A percentile compares a stretch with the other conserved stretches of the same genome.
These are phyloP conservation scores for Eucalyptus fibrosa DNA, from an alignment of 345 rosid genomes.

Conservation along the genomic window DNA sequence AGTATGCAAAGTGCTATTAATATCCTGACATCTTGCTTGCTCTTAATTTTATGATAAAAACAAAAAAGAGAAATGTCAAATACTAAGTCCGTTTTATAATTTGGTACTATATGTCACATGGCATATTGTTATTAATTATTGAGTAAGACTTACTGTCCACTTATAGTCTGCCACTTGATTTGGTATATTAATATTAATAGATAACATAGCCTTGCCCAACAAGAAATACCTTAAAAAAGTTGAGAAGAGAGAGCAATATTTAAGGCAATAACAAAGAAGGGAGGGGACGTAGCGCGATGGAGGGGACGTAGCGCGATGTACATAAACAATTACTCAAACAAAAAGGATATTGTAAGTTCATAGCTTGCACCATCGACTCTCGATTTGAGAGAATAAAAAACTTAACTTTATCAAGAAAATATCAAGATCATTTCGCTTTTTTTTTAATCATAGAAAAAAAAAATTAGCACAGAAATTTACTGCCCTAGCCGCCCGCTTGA, in stretches of 20 bases:
- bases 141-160: neutral
- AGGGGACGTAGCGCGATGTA: neutral
- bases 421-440: neutral
- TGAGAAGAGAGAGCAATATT: neutral
- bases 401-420: neutral
- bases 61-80: neutral
- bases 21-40: fast-evolving
- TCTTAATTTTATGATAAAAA: neutral
- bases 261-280: neutral
- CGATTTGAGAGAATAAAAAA: neutral
- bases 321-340: neutral
- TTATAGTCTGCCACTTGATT: neutral
- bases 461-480: neutral
- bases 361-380: neutral
- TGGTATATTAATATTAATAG: neutral
- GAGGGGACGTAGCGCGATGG: neutral
- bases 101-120: neutral
- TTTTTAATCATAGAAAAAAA: neutral
- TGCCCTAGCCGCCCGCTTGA: neutral
- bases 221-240: fast-evolving
- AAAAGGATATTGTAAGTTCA: neutral
- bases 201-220: neutral
- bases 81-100: neutral
- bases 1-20: neutral
- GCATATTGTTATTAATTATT: neutral